Base-by-base conservation (phyloP, 2,329 filamentous ascomycete genomes). In the Xylaria sp. region DNA sequence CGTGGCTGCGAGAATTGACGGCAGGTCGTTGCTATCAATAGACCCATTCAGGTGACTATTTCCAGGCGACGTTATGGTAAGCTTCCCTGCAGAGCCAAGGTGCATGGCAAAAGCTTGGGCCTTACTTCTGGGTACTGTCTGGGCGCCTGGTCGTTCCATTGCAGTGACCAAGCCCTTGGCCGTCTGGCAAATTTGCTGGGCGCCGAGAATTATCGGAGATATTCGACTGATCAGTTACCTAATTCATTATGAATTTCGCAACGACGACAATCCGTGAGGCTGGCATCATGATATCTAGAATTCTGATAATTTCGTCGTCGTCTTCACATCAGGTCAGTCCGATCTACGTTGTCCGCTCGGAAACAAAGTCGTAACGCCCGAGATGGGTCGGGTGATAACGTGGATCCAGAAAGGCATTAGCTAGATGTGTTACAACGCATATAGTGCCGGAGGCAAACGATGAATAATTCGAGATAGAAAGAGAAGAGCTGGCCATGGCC, bases 11-110 rank as follows among this genome's bases (percentile, higher is more conserved):
- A 47, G n/a, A 47, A 12, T 17, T 17, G 25, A 31, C 28, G 19
- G 28, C 9, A 40, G 31, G 9, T 47, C 58, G 53, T 50, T 50
- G 51, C 55, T 28, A 12, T 51, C 23, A 25, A 52, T 28, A 17
- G 17, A 31, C 28, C 9, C 4, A 9, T 31, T 31, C 9, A 31
- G 28, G 9, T 9, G 28, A 5, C 9, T 31, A 46, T 56, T 47
- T n/a, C 35, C 33, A 45, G 45, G 45, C 50, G 61, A 64, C 64
- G 61, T 64, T 59, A 28, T 64, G 54, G 45, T 57, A 64, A 64
- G 64, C 59, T 63, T 66, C 54, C 51, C 21, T 42, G 64, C 64
- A 64, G 52, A 4, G 64, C 64, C 64, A 66, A 66, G 64, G 43
- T 35, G 52, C 63, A 64, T 63, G 60, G 63, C 63, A 57, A 57